Evolutionary conservation across 192 early-diverging fungal genomes (phyloP).

Genomic region (Diversispora eburnea): DNA sequence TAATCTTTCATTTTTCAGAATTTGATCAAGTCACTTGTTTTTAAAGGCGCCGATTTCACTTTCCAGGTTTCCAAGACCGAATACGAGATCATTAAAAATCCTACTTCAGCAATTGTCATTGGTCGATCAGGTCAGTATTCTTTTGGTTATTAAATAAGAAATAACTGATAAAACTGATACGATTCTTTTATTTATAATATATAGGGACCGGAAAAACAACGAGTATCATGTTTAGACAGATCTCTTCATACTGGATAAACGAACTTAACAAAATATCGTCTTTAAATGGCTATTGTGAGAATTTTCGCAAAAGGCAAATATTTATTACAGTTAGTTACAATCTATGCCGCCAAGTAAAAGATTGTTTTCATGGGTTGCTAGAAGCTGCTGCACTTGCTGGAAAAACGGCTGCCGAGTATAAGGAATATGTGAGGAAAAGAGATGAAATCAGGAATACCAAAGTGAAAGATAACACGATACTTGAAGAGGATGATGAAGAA

Average conservation of each 20-base stretch:
- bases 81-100: constrained; percentile 21
- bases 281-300: background rate
- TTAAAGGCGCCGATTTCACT: constrained; percentile 10
- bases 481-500: constrained; percentile 20
- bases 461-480: background rate
- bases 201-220: constrained; percentile 23
- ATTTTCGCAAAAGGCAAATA: constrained; percentile 23
- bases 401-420: background rate
- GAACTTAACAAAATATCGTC: background rate
- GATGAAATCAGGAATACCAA: background rate
- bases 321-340: constrained; percentile 19
- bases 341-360: constrained; percentile 6
- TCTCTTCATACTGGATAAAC: constrained; percentile 1
- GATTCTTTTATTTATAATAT: constrained; percentile 3
- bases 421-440: constrained; percentile 3
- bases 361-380: constrained; percentile 9
- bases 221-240: background rate
- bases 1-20: constrained; percentile 5
- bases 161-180: background rate
- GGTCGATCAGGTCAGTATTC: constrained; percentile 23
- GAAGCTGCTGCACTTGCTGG: background rate
- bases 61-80: constrained; percentile 19
- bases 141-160: background rate
- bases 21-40: constrained; percentile 17
- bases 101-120: constrained; percentile 16